A percentile compares a stretch with the other conserved stretches of the same genome.
Evolutionary conservation across 78 protist species (phyloP).

Genomic region (Capsaspora owczarzaki): DNA sequence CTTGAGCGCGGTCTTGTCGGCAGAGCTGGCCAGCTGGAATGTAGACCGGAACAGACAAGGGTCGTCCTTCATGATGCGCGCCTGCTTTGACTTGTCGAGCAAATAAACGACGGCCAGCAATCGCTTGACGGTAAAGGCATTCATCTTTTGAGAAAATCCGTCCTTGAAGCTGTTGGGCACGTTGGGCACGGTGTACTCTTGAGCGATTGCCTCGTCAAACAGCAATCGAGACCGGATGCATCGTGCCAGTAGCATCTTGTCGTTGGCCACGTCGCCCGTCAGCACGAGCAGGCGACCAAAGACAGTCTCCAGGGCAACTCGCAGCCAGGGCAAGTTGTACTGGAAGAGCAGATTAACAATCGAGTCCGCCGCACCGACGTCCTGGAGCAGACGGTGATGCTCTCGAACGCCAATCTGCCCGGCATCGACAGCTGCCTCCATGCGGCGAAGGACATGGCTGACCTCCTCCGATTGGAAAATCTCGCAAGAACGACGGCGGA

Average conservation of each 20-base stretch:
- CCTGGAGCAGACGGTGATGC: not conserved
- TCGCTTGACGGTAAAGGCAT: not conserved
- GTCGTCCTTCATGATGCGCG: not conserved
- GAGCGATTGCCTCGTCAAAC: not conserved
- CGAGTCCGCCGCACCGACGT: not conserved
- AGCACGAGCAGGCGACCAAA: not conserved
- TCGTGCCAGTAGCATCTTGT: not conserved
- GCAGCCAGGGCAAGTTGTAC: not conserved
- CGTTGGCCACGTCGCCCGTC: not conserved
- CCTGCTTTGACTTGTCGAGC: not conserved
- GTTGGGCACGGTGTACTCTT: not conserved
- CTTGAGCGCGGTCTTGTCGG: not conserved
- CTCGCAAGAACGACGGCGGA: not conserved
- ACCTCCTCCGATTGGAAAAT: not conserved
- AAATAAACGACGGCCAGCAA: not conserved
- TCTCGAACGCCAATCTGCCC: not conserved
- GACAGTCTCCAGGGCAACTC: not conserved
- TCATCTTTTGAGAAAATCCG: not conserved
- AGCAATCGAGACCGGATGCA: not conserved
- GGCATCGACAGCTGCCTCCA: not conserved
- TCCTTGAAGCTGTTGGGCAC: not conserved
- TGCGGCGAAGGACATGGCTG: not conserved
- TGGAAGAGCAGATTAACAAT: not conserved
- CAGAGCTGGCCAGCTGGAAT: too few relatives aligned
- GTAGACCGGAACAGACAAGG: not conserved